Base-by-base conservation (phyloP, 2,329 filamentous ascomycete genomes). In the Botrytis hyacinthi region DNA sequence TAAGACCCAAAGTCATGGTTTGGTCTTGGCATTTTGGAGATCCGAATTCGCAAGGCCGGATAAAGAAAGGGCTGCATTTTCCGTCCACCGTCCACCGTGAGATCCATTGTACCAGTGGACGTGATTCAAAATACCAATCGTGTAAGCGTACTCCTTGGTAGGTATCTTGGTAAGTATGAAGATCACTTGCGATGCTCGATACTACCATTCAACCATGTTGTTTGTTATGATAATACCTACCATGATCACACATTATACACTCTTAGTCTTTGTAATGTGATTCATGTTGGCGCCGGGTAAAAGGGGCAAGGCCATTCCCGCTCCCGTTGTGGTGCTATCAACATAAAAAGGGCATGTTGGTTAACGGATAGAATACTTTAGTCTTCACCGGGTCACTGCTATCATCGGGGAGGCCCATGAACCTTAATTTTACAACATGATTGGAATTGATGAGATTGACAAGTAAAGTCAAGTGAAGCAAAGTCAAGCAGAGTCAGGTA, bases 21-120 rank as follows among this genome's bases (percentile, higher is more conserved):
- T 26, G 32, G 63, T 40, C 46, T 67, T 67, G 63, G 63, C 65
- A 42, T 40, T 29, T 22, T n/a, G 14, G 65, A 66, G 16, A 32
- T 57, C 65, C 65, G 46, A 57, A 16, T 3, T 68, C 65, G 65
- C 65, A 68, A 29, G 65, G 65, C 46, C 65, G 48, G 65, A 57
- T 54, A 7, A 29, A 29, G 65, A 40, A 44, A 35, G 22, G 26
- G 32, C 35, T 67, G 16, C 65, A 35, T 51, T 67, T 14, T 37
- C 46, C 35, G 60, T 63, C 40, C 51, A 54, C 51, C n/a, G 48
- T 51, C 48, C 48, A n/a, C 46, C 26, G 44, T 51, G 22, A 26
- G 40, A 40, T 40, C 40, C 40, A 54, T n/a, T 2, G n/a, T 54
- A 8, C n/a, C 51, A 29, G 26, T 54, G 51, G 51, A 54, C n/a